Evolutionary conservation across 2,329 filamentous ascomycete genomes (phyloP).

Genomic region (Phoma sp.): DNA sequence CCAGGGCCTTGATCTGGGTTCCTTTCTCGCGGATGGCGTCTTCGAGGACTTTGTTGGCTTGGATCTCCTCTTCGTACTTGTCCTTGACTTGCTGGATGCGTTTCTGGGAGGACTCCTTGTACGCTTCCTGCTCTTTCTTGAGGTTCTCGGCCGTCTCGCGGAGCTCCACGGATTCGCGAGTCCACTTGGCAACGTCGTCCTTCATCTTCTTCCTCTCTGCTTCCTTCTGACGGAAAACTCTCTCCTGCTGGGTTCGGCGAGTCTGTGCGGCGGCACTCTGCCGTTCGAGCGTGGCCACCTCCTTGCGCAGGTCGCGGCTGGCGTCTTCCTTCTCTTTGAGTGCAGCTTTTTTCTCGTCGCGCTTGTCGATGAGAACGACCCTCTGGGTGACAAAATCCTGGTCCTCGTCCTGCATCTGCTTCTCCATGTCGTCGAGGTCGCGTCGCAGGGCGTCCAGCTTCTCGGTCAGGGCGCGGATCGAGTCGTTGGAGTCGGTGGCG

Average conservation of each 20-base stretch:
- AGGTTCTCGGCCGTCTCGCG: constrained; percentile 60
- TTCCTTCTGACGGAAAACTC: constrained; percentile 71
- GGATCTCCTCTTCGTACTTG: constrained; percentile 52
- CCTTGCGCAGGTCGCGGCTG: constrained; percentile 81
- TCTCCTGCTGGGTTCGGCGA: constrained; percentile 79
- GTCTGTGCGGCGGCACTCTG: constrained; percentile 82
- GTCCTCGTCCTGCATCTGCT: constrained; percentile 69
- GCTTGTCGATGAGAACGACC: constrained; percentile 71
- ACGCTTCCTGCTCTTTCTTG: constrained; percentile 47
- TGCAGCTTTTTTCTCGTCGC: constrained; percentile 77
- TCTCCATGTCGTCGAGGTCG: constrained; percentile 81
- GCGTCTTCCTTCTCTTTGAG: constrained; percentile 91
- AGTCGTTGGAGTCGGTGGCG: constrained; percentile 48
- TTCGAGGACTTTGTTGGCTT: constrained; percentile 68
- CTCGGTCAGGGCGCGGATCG: constrained; percentile 78
- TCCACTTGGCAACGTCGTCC: constrained; percentile 74
- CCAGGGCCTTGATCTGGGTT: constrained; percentile 75
- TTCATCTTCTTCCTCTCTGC: constrained; percentile 72
- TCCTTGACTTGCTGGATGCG: constrained; percentile 53
- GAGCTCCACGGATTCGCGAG: constrained; percentile 67
- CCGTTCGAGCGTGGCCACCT: constrained; percentile 80
- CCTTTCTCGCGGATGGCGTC: constrained; percentile 76
- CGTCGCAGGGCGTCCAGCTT: constrained; percentile 80
- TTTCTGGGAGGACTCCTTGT: constrained; percentile 45
- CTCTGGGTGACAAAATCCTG: constrained; percentile 58